A percentile compares a stretch with the other conserved stretches of the same genome.
Conservation (phyloP, 1,284 basidiomycete species). For the Rhodotorula sp. region DNA sequence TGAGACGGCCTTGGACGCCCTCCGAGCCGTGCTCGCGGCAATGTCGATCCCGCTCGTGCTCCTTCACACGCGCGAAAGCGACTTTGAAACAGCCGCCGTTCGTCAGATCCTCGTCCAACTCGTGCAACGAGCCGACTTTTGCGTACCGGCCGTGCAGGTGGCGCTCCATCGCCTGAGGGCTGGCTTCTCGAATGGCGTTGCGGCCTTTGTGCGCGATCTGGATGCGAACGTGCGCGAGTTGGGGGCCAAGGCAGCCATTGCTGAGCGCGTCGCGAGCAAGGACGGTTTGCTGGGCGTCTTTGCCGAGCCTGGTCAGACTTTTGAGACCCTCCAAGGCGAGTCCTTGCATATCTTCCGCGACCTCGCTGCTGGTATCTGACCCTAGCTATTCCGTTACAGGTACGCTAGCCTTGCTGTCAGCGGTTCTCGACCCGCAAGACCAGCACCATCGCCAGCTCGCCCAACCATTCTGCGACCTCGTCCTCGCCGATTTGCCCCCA, state of each 20-base stretch:
- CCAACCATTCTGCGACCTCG: constrained; percentile 13
- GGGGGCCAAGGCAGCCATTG: background rate
- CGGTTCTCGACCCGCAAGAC: constrained; percentile 10
- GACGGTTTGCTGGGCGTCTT: constrained; percentile 7
- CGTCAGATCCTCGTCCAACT: background rate
- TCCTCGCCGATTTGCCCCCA: constrained; percentile 15
- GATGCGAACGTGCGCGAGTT: background rate
- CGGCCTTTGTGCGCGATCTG: background rate
- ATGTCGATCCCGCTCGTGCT: constrained; percentile 21
- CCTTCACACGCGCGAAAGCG: constrained; percentile 16
- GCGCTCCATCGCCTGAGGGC: constrained; percentile 27
- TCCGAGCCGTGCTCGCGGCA: background rate
- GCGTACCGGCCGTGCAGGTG: constrained; percentile 14
- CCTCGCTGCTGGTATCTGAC: background rate
- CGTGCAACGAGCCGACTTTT: background rate
- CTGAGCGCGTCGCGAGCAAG: background rate
- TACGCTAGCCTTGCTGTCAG: background rate
- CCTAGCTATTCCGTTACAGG: background rate
- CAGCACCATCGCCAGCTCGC: constrained; percentile 5
- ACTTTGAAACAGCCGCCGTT: background rate
- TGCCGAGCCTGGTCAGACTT: background rate
- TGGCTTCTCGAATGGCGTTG: background rate
- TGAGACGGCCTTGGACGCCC: background rate
- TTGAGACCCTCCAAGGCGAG: background rate
- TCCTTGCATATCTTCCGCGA: too few species aligned